Conservation (phyloP, 1,284 basidiomycete genomes). For the Cryptococcus sp. region DNA sequence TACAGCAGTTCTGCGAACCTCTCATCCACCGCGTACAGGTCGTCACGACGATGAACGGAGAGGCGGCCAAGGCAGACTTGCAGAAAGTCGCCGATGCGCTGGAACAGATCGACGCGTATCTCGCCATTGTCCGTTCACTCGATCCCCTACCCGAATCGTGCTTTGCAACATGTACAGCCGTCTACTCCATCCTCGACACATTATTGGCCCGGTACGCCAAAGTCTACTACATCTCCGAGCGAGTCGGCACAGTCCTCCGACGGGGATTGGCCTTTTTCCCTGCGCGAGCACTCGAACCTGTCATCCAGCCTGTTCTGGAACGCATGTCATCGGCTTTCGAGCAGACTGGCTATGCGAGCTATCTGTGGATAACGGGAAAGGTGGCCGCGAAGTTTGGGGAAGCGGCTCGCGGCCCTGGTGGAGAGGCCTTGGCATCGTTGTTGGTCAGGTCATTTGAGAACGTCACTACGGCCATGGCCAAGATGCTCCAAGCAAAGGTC, state of each 20-base stretch:
- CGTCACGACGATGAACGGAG: conserved; percentile 34
- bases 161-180: conserved; percentile 72
- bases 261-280: conserved; percentile 80
- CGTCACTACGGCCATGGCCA: conserved; percentile 69
- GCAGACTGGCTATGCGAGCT: conserved; percentile 78
- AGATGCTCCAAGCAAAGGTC: conserved; percentile 65
- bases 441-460: conserved; percentile 72
- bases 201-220: conserved; percentile 80
- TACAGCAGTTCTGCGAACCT: conserved; percentile 75
- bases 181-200: conserved; percentile 79
- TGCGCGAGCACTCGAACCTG: conserved; percentile 64
- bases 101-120: conserved; percentile 86
- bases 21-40: conserved; percentile 56
- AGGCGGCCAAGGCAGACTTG: conserved; percentile 62
- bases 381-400: conserved; percentile 71
- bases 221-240: conserved; percentile 78
- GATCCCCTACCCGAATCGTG: conserved; percentile 79
- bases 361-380: conserved; percentile 93
- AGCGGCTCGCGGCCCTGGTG: conserved; percentile 55
- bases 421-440: conserved; percentile 48
- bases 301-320: conserved; percentile 70
- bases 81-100: conserved; percentile 75
- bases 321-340: conserved; percentile 80
- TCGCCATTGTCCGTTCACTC: conserved; percentile 75
- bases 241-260: conserved; percentile 82